Evolutionary conservation across 2,329 filamentous ascomycete genomes (phyloP).

Genomic region (Diaporthe amygdali): DNA sequence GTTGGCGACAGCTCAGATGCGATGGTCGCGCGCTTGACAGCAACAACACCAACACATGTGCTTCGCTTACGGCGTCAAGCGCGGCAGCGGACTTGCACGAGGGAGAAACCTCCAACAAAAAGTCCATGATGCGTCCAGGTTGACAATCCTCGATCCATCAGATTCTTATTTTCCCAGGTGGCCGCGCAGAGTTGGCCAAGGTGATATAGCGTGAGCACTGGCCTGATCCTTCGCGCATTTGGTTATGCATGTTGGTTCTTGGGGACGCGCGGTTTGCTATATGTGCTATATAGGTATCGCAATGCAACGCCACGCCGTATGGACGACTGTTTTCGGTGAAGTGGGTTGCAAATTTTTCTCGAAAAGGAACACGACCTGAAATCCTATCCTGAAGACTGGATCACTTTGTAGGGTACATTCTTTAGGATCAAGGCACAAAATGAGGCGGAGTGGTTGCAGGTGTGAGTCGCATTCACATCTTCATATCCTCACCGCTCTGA

Average conservation of each 20-base stretch:
- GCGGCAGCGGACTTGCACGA: not conserved
- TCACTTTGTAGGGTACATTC: not conserved
- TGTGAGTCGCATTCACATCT: not conserved
- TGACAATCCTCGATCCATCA: not conserved
- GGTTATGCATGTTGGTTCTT: not conserved
- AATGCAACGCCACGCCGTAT: conserved; percentile 3
- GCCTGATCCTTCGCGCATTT: conserved; percentile 1
- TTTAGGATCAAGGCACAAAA: not conserved
- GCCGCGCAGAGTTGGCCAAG: not conserved
- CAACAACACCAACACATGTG: not conserved
- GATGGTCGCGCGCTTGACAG: not conserved
- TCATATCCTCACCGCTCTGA: too few relatives aligned
- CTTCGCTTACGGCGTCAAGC: conserved; percentile 1
- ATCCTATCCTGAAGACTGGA: not conserved
- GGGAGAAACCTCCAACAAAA: not conserved
- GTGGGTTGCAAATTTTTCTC: not conserved
- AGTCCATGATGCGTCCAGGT: not conserved
- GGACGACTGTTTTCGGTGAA: not conserved
- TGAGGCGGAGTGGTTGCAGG: too few relatives aligned
- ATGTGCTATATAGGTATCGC: not conserved
- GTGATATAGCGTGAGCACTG: not conserved
- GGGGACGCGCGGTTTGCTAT: not conserved
- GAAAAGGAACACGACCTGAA: not conserved
- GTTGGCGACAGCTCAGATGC: not conserved
- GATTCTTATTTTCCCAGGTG: not conserved